A percentile compares a stretch with the other conserved stretches of the same genome.
Conservation (phyloP, 345 rosid genomes). For the Salix dunnii region DNA sequence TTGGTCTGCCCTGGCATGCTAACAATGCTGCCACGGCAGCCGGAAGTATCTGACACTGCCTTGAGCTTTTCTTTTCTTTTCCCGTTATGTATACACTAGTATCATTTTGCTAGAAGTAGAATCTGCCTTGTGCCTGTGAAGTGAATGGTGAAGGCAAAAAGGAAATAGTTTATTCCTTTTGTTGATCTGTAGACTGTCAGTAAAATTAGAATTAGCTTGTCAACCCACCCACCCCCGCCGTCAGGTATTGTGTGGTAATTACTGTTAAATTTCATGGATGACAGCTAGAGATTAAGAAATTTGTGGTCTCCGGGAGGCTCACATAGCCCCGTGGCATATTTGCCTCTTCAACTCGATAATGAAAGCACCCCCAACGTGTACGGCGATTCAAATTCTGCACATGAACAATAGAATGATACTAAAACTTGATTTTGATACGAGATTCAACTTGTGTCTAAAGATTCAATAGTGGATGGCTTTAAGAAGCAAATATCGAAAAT, state of each 20-base stretch:
- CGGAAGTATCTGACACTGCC: slow-evolving; percentile 16
- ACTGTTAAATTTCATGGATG: neutral
- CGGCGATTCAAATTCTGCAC: neutral
- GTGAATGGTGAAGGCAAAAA: slow-evolving; percentile 18
- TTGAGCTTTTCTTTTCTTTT: neutral
- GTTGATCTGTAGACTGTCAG: neutral
- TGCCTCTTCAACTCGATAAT: neutral
- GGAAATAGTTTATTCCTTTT: neutral
- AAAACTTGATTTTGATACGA: neutral
- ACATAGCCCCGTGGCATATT: neutral
- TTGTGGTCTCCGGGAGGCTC: neutral
- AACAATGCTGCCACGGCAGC: slow-evolving; percentile 34
- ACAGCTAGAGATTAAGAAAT: neutral
- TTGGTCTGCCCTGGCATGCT: slow-evolving; percentile 28
- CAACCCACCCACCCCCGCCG: too few relatives aligned
- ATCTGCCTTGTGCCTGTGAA: slow-evolving; percentile 17
- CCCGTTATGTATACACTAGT: slow-evolving; percentile 2
- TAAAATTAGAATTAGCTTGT: neutral
- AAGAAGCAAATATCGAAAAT: neutral
- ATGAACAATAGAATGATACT: neutral
- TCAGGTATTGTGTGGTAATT: neutral
- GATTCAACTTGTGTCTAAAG: neutral
- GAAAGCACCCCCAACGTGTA: neutral
- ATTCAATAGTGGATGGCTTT: neutral
- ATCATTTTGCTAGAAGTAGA: slow-evolving; percentile 27